Conservation (phyloP, 2,329 filamentous ascomycete genomes). For the Aulographum hederae region DNA sequence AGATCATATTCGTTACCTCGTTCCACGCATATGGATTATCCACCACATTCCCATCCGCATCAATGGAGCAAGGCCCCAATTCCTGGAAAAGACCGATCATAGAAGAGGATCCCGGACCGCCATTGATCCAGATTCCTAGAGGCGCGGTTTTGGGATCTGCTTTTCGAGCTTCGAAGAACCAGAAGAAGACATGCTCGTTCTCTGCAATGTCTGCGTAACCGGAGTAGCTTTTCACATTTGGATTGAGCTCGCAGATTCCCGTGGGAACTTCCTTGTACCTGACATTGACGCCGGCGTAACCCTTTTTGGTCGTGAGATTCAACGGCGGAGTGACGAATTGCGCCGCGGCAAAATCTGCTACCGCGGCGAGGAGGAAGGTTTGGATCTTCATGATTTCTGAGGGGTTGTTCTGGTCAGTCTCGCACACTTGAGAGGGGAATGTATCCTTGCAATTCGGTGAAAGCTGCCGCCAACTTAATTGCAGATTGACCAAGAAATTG, state of each 20-base stretch:
- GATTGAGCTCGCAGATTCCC: constrained; percentile 38
- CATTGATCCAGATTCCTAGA: constrained; percentile 40
- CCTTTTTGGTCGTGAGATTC: constrained; percentile 23
- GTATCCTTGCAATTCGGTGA: too few species aligned
- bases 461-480: too few species aligned
- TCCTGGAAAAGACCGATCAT: constrained; percentile 37
- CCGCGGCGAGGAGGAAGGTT: too few species aligned
- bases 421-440: too few species aligned
- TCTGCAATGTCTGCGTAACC: constrained; percentile 35
- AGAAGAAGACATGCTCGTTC: constrained; percentile 37
- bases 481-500: too few species aligned
- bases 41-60: constrained; percentile 25
- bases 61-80: constrained; percentile 34
- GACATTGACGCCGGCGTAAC: constrained; percentile 30
- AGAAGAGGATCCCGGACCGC: constrained; percentile 39
- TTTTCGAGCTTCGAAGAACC: constrained; percentile 37
- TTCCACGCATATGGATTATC: constrained; percentile 48
- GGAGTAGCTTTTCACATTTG: constrained; percentile 35
- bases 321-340: constrained; percentile 29
- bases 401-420: too few species aligned
- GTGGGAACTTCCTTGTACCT: constrained; percentile 38
- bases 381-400: too few species aligned
- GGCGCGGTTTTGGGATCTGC: constrained; percentile 31
- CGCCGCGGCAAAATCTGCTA: too few species aligned
- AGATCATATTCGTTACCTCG: constrained; percentile 39